Percentiles rank a stretch among this genome's conserved stretches.
Evolutionary conservation across 2,329 filamentous ascomycete species (phyloP).

Genomic region (Neonectria ditissima): DNA sequence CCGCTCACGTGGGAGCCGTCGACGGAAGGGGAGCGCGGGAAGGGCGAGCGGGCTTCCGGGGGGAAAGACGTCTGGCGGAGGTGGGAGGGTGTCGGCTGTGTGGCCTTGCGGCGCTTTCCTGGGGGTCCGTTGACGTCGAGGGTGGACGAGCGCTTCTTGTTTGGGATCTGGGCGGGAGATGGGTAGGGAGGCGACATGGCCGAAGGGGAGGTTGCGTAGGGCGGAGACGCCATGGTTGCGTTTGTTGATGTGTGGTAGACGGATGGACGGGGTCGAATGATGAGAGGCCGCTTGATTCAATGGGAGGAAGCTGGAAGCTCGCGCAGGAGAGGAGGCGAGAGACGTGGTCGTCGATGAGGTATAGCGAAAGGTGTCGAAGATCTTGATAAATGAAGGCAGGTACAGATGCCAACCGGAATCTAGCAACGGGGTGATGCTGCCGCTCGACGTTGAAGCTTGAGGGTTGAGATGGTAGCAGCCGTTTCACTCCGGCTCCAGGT

Average conservation of each 20-base stretch:
- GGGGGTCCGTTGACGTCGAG: slow-evolving; percentile 64
- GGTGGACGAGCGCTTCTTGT: slow-evolving; percentile 71
- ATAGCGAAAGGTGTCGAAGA: not conserved
- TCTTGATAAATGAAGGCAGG: not conserved
- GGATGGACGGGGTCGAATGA: not conserved
- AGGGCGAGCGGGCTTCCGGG: slow-evolving; percentile 69
- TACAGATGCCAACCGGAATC: not conserved
- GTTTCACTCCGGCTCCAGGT: slow-evolving; percentile 1
- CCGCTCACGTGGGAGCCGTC: slow-evolving; percentile 73
- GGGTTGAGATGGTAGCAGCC: not conserved
- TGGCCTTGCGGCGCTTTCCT: slow-evolving; percentile 78
- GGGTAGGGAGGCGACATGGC: slow-evolving; percentile 68
- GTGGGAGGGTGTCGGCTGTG: slow-evolving; percentile 66
- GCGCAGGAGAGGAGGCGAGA: not conserved
- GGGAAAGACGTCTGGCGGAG: slow-evolving; percentile 87
- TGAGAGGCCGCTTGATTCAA: not conserved
- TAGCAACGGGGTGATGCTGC: not conserved
- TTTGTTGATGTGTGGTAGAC: not conserved
- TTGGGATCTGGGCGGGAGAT: slow-evolving; percentile 61
- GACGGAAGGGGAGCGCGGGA: slow-evolving; percentile 73
- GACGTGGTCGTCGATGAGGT: not conserved
- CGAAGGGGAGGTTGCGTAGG: slow-evolving; percentile 61
- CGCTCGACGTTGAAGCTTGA: not conserved
- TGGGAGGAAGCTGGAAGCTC: no score
- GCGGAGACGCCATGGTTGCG: slow-evolving; percentile 66